A percentile compares a stretch with the other conserved stretches of the same genome.
phyloP scores from a whole-genome alignment of 2,329 filamentous ascomycete species.

The Aspergillus sclerotialis region DNA sequence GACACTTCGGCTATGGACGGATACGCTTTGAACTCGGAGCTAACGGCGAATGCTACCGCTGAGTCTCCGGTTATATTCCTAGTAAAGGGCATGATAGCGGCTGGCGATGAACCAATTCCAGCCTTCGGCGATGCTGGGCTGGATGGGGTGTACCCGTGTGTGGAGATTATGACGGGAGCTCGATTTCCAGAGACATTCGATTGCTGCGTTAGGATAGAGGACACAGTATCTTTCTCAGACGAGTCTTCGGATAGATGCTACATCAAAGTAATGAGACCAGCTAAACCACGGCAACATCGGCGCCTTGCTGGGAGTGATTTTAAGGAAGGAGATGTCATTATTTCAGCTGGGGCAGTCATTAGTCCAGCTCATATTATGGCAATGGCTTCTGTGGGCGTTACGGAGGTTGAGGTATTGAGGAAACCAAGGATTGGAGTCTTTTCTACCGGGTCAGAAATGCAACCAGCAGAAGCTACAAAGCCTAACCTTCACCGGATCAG shows the following conservation, averaged over 20 bases:
- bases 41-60: constrained; percentile 11
- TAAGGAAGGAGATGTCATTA: constrained; percentile 7
- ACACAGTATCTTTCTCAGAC: constrained; percentile 5
- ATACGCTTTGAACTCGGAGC: constrained; percentile 16
- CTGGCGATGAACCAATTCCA: constrained; percentile 9
- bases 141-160: constrained; percentile 9
- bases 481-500: no score
- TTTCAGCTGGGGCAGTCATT: constrained; percentile 9
- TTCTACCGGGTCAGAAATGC: constrained; percentile 14
- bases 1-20: constrained; percentile 27
- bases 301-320: constrained; percentile 17
- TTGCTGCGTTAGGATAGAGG: constrained; percentile 15
- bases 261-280: constrained; percentile 12
- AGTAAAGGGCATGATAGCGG: constrained; percentile 11
- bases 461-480: neutral
- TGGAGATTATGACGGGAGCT: constrained; percentile 26
- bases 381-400: constrained; percentile 14
- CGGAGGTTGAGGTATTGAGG: constrained; percentile 8
- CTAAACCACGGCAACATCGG: constrained; percentile 10
- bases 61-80: constrained; percentile 11
- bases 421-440: constrained; percentile 10
- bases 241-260: constrained; percentile 2
- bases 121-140: neutral
- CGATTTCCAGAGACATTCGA: constrained; percentile 17
- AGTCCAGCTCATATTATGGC: constrained; percentile 16